Evolutionary conservation across 2,329 filamentous ascomycete genomes (phyloP), one percentile per base, ranked within the genome.

Genomic region (Hypoxylon sp.): DNA sequence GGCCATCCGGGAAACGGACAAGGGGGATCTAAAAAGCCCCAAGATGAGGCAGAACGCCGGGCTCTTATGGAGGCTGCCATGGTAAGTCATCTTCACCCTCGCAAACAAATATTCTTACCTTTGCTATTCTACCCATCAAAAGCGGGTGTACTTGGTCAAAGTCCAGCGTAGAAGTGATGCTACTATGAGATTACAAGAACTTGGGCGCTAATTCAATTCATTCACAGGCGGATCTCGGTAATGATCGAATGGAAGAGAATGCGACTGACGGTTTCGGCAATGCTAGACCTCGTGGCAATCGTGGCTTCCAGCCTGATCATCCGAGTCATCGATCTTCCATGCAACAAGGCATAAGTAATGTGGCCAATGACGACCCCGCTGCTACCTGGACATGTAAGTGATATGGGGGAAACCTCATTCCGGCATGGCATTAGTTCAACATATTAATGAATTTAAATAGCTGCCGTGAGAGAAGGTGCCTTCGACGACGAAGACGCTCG

Each of bases 401-500:
- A 13, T 6, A 15, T 13, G 6, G 5, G 13, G 20, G 8, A 38
- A 13, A 9, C 13, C 3, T 8, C 21, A 25, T n/a, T 9, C 2
- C 2, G n/a, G 3, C 23, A 8, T n/a, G 5, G 7, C 9, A 7
- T 19, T 8, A 3, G 17, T 9, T 23, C 19, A 1, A 17, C 12
- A 30, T 16, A 32, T 36, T 60, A 36, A 60, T 32, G 4, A 2
- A 29, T 30, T 37, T 16, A 11, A 8, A 16, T 13, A 66, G 64
- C 34, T 13, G 63, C 63, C 7, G 31, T 58, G 4, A 16, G 19
- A 2, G 7, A 42, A 5, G 59, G 60, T 3, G 1, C 16, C 0
- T 66, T 66, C 8, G 13, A 63, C 1, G 61, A 64, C 19, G 48
- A 56, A 3, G 63, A 63, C 6, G 50, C 49, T n/a, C 52, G 36